Conservation (phyloP, 805 yeast genomes). For the Saturnispora mendoncae region DNA sequence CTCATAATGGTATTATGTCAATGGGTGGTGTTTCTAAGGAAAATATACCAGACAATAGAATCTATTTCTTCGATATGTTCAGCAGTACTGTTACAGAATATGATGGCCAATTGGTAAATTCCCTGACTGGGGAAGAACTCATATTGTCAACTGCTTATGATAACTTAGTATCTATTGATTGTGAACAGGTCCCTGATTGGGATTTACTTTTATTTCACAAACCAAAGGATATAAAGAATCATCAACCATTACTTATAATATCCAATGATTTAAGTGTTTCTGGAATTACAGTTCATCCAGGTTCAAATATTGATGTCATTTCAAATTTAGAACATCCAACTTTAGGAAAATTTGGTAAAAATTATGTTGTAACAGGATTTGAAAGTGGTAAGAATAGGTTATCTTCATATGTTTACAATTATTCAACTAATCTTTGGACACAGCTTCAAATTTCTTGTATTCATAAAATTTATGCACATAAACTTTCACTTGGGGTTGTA, state of each 20-base stretch:
- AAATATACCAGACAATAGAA: too few species aligned
- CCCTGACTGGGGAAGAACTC: conserved; percentile 23
- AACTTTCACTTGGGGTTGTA: conserved; percentile 58
- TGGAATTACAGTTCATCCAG: not conserved
- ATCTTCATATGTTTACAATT: conserved; percentile 42
- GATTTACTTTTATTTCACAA: conserved; percentile 2
- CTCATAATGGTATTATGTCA: conserved; percentile 42
- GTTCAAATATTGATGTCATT: conserved; percentile 10
- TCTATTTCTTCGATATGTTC: conserved; percentile 4
- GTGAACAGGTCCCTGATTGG: not conserved
- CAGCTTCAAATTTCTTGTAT: conserved; percentile 46
- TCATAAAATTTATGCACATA: conserved; percentile 45
- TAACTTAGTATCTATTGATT: conserved; percentile 1
- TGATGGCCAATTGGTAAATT: not conserved
- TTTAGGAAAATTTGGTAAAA: conserved; percentile 59
- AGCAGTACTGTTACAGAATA: not conserved
- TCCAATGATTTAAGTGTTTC: not conserved
- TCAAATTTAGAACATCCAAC: conserved; percentile 35
- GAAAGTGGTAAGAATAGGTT: conserved; percentile 39
- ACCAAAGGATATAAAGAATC: not conserved
- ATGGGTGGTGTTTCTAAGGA: conserved; percentile 36
- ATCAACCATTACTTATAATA: conserved; percentile 3
- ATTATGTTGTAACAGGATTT: conserved; percentile 53
- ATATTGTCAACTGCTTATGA: not conserved
- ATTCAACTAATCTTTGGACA: conserved; percentile 55